Conservation (phyloP, 225 moss, liverwort and hornwort genomes). For the Neckera pumila region DNA sequence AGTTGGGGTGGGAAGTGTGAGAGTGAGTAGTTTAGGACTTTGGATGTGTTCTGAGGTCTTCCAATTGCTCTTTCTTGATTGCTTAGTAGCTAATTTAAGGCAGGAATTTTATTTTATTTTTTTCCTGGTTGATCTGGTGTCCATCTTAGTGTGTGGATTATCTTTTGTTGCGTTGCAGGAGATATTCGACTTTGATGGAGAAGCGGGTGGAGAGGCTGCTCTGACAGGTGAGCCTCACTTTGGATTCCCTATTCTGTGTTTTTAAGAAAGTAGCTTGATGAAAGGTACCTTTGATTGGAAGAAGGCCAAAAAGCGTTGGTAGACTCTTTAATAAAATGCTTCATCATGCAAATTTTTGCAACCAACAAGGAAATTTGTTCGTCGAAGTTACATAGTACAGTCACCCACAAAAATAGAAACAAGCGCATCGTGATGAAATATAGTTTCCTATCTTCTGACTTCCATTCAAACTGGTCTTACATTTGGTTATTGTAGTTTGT, state of each 20-base stretch:
- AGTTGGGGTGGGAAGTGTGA: not conserved
- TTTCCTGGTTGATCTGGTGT: not conserved
- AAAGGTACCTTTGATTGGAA: not conserved
- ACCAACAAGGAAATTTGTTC: not conserved
- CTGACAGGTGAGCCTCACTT: constrained; percentile 11
- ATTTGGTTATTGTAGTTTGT: not conserved
- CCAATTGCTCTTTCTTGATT: not conserved
- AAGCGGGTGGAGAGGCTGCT: constrained; percentile 51
- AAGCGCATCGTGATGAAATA: not conserved
- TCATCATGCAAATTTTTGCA: not conserved
- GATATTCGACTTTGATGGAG: constrained; percentile 86
- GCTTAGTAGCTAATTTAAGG: not conserved
- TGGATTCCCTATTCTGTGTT: not conserved
- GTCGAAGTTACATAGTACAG: not conserved
- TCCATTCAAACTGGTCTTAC: not conserved
- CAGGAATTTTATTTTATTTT: not conserved
- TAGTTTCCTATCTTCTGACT: not conserved
- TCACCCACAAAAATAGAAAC: not conserved
- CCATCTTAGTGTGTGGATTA: not conserved
- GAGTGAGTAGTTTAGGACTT: not conserved
- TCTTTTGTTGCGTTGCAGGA: constrained; percentile 25
- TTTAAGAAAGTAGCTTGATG: not conserved
- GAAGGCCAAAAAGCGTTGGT: not conserved
- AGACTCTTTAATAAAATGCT: not conserved
- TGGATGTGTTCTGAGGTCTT: not conserved